Evolutionary conservation across 768 basidiomycete genomes (phyloP).

Genomic region (Ephemerocybe angulata): DNA sequence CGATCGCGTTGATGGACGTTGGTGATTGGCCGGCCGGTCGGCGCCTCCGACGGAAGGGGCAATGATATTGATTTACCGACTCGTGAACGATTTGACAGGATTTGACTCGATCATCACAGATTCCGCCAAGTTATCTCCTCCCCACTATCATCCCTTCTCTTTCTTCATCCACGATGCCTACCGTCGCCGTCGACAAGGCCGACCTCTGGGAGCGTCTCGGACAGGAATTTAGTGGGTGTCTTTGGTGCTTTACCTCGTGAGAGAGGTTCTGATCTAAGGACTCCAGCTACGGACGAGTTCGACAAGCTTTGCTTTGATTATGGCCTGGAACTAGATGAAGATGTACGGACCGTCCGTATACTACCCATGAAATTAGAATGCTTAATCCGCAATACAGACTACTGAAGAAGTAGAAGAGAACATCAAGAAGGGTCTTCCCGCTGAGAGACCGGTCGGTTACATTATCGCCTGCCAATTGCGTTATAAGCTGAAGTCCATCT

Average conservation of each 20-base stretch:
- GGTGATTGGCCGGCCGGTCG: too few relatives aligned
- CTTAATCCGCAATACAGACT: slow-evolving; percentile 49
- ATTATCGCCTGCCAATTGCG: neutral
- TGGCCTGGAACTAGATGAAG: slow-evolving; percentile 96
- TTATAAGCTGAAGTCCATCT: slow-evolving; percentile 5
- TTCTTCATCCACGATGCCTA: slow-evolving; percentile 64
- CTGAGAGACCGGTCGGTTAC: slow-evolving; percentile 70
- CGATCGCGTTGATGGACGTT: too few relatives aligned
- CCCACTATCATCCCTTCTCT: neutral
- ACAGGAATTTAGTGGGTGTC: slow-evolving; percentile 66
- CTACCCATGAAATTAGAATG: neutral
- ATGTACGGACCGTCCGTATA: slow-evolving; percentile 52
- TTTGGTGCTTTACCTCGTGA: neutral
- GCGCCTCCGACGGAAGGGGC: slow-evolving; percentile 6
- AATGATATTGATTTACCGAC: slow-evolving; percentile 34
- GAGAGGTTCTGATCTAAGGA: slow-evolving; percentile 11
- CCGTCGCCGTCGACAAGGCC: slow-evolving; percentile 91
- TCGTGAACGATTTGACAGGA: slow-evolving; percentile 11
- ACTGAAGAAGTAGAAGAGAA: slow-evolving; percentile 82
- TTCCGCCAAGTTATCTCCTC: neutral
- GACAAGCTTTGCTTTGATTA: slow-evolving; percentile 96
- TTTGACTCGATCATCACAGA: slow-evolving; percentile 5
- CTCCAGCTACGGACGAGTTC: slow-evolving; percentile 85
- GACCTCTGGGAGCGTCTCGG: slow-evolving; percentile 90
- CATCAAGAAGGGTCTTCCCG: slow-evolving; percentile 78